Base-by-base conservation (phyloP, 208 protist genomes). In the Balamuthia mandrillaris region DNA sequence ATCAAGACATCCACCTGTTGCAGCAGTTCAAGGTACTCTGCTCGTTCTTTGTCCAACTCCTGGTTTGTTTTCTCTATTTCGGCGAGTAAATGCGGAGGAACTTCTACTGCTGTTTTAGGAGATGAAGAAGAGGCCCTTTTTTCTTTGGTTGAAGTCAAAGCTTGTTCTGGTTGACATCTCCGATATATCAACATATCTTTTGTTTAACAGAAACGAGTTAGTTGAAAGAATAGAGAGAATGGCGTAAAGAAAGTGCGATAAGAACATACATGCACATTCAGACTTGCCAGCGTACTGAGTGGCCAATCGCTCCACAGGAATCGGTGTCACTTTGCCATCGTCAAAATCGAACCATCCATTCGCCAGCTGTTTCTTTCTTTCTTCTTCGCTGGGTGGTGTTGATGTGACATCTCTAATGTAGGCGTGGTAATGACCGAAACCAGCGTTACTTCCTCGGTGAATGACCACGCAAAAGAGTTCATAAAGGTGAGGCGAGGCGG, bases 321-420 rank as follows among this genome's bases (percentile, higher is more conserved):
- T 68, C 5, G 63, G 31, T 27, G 44, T 65, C 7, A 86, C 82
- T 4, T 39, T 49, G 70, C 54, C 58, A 54, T 86, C 82, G 58
- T 86, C 65, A 41, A 86, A 86, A 47, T 86, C 51, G 31, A 54
- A 79, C 82, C 82, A 86, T 3, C 65, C 61, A 6, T 29, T 39
- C n/a, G 44, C 68, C 61, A 27, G n/a, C 14, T 12, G 54, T 18
- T 21, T 45, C 70, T 14, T n/a, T n/a, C 61, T 31, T 79, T 27
- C 16, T 79, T 56, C 70, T 24, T 18, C 14, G 21, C 61, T 58
- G 44, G 18, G 18, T 70, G 61, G 21, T 45, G 18, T n/a, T n/a
- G n/a, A n/a, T n/a, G n/a, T n/a, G n/a, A 86, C 52, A 44, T 86
- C 82, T 2, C 82, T n/a, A 29, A 86, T 86, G 82, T 86, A 86